Conservation (phyloP, 371 early-diverging fungal genomes). For the Mucor plumbeus region DNA sequence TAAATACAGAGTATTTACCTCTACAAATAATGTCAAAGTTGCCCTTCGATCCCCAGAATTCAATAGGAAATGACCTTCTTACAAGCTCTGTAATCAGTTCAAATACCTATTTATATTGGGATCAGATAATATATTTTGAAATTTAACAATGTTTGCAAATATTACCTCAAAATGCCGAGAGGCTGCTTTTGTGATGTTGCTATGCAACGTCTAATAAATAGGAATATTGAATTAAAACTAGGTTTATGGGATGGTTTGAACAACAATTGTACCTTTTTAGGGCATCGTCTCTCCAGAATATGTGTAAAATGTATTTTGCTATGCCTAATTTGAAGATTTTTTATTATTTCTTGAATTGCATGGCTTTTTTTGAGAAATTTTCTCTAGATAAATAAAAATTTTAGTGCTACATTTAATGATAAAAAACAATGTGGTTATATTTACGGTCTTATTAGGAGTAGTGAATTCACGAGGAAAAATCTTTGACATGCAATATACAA, state of each 20-base stretch:
- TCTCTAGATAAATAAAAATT: not conserved
- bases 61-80: constrained; percentile 51
- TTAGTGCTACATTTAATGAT: not conserved
- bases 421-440: not conserved
- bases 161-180: not conserved
- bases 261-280: not conserved
- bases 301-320: not conserved
- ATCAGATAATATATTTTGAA: not conserved
- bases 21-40: constrained; percentile 51
- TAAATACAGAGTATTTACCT: constrained; percentile 34
- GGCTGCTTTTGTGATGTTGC: not conserved
- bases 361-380: constrained; percentile 15
- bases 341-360: not conserved
- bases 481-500: not conserved
- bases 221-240: not conserved
- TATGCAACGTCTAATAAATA: not conserved
- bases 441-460: constrained; percentile 6
- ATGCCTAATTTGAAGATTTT: not conserved
- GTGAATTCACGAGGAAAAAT: constrained; percentile 21
- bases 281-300: constrained; percentile 10
- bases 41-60: constrained; percentile 57
- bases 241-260: not conserved
- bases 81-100: constrained; percentile 25
- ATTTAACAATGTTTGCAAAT: not conserved
- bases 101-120: not conserved